Percentiles rank a stretch among this genome's conserved stretches.
phyloP scores from a whole-genome alignment of 257 asterid species.

The Dorcoceras hygrometricum region DNA sequence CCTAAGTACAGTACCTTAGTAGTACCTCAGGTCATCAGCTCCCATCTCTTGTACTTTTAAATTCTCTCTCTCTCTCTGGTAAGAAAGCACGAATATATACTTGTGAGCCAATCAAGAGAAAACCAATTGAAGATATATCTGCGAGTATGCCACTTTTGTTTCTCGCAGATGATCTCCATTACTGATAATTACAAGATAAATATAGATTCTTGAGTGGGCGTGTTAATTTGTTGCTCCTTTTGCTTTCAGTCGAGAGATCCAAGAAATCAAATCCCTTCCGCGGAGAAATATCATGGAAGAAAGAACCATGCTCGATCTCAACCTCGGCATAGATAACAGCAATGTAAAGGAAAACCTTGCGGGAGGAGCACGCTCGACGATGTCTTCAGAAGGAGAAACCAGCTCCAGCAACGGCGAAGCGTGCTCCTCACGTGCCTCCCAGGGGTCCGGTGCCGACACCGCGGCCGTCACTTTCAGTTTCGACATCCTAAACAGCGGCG shows the following conservation, averaged over 20 bases:
- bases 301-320: conserved; percentile 62
- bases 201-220: background rate
- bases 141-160: too few relatives aligned
- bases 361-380: conserved; percentile 31
- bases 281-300: background rate
- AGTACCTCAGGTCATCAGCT: too few relatives aligned
- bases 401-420: conserved; percentile 54
- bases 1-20: background rate
- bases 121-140: too few relatives aligned
- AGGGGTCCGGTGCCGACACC: conserved; percentile 24
- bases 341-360: conserved; percentile 24
- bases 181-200: too few relatives aligned
- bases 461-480: conserved; percentile 41
- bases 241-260: background rate
- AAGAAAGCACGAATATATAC: too few relatives aligned
- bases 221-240: background rate
- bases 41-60: background rate
- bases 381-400: conserved; percentile 44
- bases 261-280: background rate
- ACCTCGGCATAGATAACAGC: conserved; percentile 35
- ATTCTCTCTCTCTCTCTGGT: background rate
- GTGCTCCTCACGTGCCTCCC: conserved; percentile 42
- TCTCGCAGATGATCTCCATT: too few relatives aligned
- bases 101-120: too few relatives aligned
- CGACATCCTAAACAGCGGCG: conserved; percentile 34